phyloP scores from a whole-genome alignment of 2,329 filamentous ascomycete species.

The Colletotrichum shisoi region DNA sequence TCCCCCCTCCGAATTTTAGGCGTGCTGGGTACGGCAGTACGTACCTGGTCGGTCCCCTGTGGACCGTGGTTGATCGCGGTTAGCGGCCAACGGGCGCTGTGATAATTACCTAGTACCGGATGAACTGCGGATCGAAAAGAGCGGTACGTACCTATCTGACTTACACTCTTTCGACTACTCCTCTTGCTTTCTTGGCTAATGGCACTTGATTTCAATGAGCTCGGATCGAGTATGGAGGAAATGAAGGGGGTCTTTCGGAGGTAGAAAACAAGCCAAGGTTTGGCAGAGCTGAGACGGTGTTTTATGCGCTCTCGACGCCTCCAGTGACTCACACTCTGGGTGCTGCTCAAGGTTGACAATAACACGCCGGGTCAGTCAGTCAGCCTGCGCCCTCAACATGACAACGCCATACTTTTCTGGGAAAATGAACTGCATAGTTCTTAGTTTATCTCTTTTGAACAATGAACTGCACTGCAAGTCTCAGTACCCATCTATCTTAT shows the following conservation, averaged over 20 bases:
- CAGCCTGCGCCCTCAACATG: constrained; percentile 3
- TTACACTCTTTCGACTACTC: too few relatives aligned
- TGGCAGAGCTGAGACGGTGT: too few relatives aligned
- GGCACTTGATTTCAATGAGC: neutral
- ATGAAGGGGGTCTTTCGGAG: neutral
- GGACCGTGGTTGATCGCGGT: too few relatives aligned
- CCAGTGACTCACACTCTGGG: constrained; percentile 1
- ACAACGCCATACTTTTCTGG: neutral
- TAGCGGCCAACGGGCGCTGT: too few relatives aligned
- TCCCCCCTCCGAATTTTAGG: constrained; percentile 25
- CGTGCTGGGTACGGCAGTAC: too few relatives aligned
- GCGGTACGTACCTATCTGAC: neutral
- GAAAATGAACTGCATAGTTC: too few relatives aligned
- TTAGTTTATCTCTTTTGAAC: too few relatives aligned
- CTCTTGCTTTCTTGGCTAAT: neutral
- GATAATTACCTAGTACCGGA: constrained; percentile 21
- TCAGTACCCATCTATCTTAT: too few relatives aligned
- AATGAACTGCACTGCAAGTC: too few relatives aligned
- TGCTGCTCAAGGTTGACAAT: neutral
- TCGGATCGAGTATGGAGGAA: neutral
- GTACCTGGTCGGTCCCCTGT: too few relatives aligned
- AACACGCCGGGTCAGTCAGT: neutral
- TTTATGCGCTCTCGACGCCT: neutral
- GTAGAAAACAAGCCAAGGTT: neutral
- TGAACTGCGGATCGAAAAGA: constrained; percentile 8